Percentiles rank a stretch among this genome's conserved stretches.
Evolutionary conservation across 306 rosid species (phyloP).

Genomic region (Pueraria montana): DNA sequence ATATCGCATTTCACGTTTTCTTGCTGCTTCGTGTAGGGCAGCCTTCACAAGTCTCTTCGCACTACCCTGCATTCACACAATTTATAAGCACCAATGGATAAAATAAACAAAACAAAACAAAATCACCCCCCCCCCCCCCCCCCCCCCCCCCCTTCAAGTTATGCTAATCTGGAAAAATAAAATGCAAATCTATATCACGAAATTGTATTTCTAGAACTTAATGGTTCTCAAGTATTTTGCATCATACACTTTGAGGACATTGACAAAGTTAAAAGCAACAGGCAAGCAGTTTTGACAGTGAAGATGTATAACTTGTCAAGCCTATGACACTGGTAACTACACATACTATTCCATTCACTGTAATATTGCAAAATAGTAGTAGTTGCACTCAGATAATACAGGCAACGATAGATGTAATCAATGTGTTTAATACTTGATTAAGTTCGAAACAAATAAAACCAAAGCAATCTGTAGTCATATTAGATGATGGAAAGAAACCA

Average conservation of each 20-base stretch:
- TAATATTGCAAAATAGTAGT: slow-evolving; percentile 28
- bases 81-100: slow-evolving; percentile 20
- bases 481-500: slow-evolving; percentile 7
- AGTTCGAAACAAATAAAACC: slow-evolving; percentile 22
- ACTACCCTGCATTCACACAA: slow-evolving; percentile 77
- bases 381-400: not conserved
- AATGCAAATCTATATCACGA: slow-evolving; percentile 1
- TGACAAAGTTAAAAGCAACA: slow-evolving; percentile 8
- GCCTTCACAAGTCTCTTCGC: slow-evolving; percentile 90
- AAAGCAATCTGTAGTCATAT: slow-evolving; percentile 11
- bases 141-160: slow-evolving; percentile 1
- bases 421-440: slow-evolving; percentile 35
- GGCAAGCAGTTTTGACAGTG: slow-evolving; percentile 10
- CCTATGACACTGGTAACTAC: not conserved
- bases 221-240: not conserved
- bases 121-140: no score
- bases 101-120: slow-evolving; percentile 15
- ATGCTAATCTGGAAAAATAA: slow-evolving; percentile 1
- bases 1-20: slow-evolving; percentile 88
- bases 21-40: slow-evolving; percentile 91
- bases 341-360: slow-evolving; percentile 10
- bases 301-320: slow-evolving; percentile 8
- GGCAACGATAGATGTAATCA: slow-evolving; percentile 20
- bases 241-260: not conserved
- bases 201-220: not conserved